Evolutionary conservation across 2,329 filamentous ascomycete species (phyloP).

Genomic region (Polytolypa hystricis): DNA sequence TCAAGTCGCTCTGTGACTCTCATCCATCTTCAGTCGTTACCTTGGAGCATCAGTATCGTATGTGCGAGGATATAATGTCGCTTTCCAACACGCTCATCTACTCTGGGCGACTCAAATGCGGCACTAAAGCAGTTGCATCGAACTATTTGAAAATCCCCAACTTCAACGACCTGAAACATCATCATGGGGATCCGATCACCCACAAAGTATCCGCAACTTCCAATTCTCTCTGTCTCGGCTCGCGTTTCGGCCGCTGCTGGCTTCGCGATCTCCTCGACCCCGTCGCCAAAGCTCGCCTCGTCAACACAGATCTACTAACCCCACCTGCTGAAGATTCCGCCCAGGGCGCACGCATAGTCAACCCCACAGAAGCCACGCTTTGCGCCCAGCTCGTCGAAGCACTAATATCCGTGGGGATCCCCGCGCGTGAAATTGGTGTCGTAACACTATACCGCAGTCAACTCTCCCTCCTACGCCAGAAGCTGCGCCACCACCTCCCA

Average conservation of each 20-base stretch:
- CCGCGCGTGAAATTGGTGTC: conserved; percentile 70
- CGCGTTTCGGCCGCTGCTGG: conserved; percentile 54
- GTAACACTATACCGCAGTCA: conserved; percentile 97
- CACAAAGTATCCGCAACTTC: conserved; percentile 10
- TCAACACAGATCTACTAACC: conserved; percentile 73
- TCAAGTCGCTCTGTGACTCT: conserved; percentile 81
- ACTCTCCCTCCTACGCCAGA: conserved; percentile 67
- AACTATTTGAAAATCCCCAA: conserved; percentile 58
- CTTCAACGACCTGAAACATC: conserved; percentile 47
- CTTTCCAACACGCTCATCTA: conserved; percentile 92
- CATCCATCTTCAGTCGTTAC: conserved; percentile 83
- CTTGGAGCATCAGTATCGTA: conserved; percentile 91
- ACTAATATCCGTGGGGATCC: conserved; percentile 64
- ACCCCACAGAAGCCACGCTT: conserved; percentile 68
- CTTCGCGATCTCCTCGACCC: conserved; percentile 60
- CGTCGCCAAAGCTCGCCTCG: conserved; percentile 64
- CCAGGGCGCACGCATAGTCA: conserved; percentile 77
- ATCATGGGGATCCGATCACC: conserved; percentile 40
- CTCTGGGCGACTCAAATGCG: conserved; percentile 78
- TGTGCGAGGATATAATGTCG: conserved; percentile 95
- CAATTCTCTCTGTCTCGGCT: conserved; percentile 39
- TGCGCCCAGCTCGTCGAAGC: conserved; percentile 70
- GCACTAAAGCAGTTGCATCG: conserved; percentile 61
- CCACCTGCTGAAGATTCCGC: conserved; percentile 50
- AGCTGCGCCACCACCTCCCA: conserved; percentile 47